A percentile compares a stretch with the other conserved stretches of the same genome.
These are phyloP conservation scores for Tetrahymena malaccensis DNA, from an alignment of 73 alveolate genomes.

Conservation along the genomic window DNA sequence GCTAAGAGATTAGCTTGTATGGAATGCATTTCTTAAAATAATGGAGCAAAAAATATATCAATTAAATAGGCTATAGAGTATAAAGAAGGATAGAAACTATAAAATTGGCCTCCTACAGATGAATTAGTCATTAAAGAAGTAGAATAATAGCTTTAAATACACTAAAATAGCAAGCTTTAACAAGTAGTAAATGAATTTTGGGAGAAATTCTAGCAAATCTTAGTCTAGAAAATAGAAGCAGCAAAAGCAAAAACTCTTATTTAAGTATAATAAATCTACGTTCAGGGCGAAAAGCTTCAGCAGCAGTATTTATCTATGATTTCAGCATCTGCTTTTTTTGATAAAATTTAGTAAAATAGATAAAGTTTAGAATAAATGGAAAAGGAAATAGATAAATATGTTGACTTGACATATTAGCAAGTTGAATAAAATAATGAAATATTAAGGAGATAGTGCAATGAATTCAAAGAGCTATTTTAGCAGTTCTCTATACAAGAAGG, in stretches of 20 bases:
- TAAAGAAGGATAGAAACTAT: not conserved
- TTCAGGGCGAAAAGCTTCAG: not conserved
- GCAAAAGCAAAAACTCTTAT: not conserved
- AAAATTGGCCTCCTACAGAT: not conserved
- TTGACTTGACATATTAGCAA: not conserved
- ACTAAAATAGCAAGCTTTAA: not conserved
- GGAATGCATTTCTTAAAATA: not conserved
- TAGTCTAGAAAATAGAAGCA: not conserved
- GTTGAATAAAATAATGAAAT: not conserved
- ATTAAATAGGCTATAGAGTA: not conserved
- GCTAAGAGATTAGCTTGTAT: not conserved
- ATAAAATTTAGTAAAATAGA: not conserved
- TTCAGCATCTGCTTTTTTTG: not conserved
- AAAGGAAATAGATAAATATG: not conserved
- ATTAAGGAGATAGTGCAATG: not conserved
- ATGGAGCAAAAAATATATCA: not conserved
- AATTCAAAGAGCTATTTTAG: not conserved
- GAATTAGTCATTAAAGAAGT: not conserved
- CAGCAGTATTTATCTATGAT: not conserved
- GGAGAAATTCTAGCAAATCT: not conserved
- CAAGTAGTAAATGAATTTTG: not conserved
- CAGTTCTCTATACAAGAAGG: not conserved
- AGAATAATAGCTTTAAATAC: not conserved
- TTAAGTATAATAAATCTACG: not conserved
- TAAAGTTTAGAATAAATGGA: not conserved